phyloP scores from a whole-genome alignment of 345 rosid species.

The Gynandropsis gynandra region DNA sequence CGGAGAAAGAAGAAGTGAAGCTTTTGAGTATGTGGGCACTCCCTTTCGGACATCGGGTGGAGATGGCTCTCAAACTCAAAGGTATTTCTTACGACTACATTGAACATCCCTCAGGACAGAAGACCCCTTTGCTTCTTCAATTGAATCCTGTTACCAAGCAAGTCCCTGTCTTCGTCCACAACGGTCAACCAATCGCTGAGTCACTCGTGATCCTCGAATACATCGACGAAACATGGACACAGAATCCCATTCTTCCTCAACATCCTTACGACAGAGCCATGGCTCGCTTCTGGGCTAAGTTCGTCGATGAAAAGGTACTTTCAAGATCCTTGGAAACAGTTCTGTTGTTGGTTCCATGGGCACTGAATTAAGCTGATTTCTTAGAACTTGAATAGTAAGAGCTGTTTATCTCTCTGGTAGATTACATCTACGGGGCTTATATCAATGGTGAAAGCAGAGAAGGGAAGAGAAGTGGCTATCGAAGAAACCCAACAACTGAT shows the following conservation, averaged over 20 bases:
- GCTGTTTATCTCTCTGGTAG: conserved; percentile 2
- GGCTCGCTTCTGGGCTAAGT: conserved; percentile 40
- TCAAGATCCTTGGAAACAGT: no score
- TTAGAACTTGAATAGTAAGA: neutral
- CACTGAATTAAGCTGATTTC: no score
- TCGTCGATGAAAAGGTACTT: conserved; percentile 33
- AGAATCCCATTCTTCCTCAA: conserved; percentile 31
- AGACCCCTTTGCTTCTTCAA: conserved; percentile 33
- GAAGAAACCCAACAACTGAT: conserved; percentile 23
- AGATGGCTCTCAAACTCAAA: conserved; percentile 38
- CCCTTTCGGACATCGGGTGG: conserved; percentile 30
- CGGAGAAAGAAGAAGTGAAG: conserved; percentile 24
- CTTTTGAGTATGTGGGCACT: conserved; percentile 35
- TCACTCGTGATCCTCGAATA: conserved; percentile 39
- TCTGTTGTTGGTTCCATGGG: no score
- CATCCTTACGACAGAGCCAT: conserved; percentile 36
- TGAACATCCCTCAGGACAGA: conserved; percentile 29
- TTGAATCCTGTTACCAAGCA: conserved; percentile 34
- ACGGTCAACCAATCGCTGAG: conserved; percentile 32
- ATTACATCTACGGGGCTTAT: neutral
- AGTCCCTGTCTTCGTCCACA: conserved; percentile 40
- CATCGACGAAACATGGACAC: conserved; percentile 43
- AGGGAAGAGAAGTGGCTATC: conserved; percentile 14
- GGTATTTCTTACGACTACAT: conserved; percentile 33
- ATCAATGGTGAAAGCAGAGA: conserved; percentile 7